Evolutionary conservation across 306 rosid genomes (phyloP).

Genomic region (Arachis stenosperma): DNA sequence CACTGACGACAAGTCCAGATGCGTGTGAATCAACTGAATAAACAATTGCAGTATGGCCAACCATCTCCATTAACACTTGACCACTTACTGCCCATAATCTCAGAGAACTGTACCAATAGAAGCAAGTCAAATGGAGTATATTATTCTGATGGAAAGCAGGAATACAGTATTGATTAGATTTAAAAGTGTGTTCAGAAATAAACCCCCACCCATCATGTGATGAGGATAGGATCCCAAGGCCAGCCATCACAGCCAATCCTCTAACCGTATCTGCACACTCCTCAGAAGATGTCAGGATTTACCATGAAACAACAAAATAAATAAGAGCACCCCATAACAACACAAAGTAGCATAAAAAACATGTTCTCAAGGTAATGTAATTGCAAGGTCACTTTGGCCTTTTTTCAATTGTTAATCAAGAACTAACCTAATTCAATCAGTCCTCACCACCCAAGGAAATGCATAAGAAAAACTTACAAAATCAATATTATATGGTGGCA

Average conservation of each 20-base stretch:
- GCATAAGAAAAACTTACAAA: not conserved
- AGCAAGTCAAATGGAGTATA: slow-evolving; percentile 33
- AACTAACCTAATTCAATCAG: not conserved
- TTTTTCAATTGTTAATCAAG: slow-evolving; percentile 6
- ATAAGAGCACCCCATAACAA: slow-evolving; percentile 9
- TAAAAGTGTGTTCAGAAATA: slow-evolving; percentile 30
- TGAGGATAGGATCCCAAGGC: slow-evolving; percentile 82
- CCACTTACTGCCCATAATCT: slow-evolving; percentile 90
- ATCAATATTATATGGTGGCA: not conserved
- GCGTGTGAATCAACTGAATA: slow-evolving; percentile 91
- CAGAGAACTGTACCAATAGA: slow-evolving; percentile 66
- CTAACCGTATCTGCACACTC: slow-evolving; percentile 84
- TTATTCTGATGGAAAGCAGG: slow-evolving; percentile 16
- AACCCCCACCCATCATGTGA: slow-evolving; percentile 93
- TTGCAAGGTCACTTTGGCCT: slow-evolving; percentile 14
- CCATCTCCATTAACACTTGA: slow-evolving; percentile 87
- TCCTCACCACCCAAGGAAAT: slow-evolving; percentile 31
- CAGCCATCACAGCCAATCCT: slow-evolving; percentile 87
- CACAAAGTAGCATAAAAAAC: slow-evolving; percentile 28
- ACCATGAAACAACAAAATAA: slow-evolving; percentile 8
- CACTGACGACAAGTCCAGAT: slow-evolving; percentile 87
- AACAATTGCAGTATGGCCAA: slow-evolving; percentile 88
- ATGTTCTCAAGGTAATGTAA: slow-evolving; percentile 20
- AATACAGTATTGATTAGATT: slow-evolving; percentile 33
- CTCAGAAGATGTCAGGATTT: slow-evolving; percentile 39